These are phyloP conservation scores for Hemisphaericaspora nanyangensis DNA, from an alignment of 805 yeast species.

Conservation along the genomic window DNA sequence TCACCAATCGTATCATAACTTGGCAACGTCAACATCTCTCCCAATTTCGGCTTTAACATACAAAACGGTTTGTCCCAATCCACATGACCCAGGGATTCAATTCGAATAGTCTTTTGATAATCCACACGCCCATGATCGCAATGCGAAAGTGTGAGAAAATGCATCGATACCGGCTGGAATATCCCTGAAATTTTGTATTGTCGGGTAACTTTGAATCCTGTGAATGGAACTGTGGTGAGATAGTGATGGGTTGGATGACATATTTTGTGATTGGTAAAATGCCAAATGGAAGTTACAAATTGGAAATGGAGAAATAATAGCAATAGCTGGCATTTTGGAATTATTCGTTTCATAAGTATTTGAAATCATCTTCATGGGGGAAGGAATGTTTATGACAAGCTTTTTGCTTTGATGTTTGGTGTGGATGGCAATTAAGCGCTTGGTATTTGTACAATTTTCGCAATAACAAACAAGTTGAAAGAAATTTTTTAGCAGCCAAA, in stretches of 20 bases:
- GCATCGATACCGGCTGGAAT: constrained; percentile 31
- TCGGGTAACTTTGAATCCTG: constrained; percentile 55
- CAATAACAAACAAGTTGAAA: background rate
- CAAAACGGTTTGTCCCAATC: constrained; percentile 51
- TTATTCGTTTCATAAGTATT: too few species aligned
- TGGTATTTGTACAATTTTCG: too few species aligned
- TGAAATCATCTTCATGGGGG: too few species aligned
- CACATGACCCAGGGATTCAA: constrained; percentile 32
- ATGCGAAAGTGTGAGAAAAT: constrained; percentile 44
- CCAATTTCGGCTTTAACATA: constrained; percentile 29
- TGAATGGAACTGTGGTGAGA: constrained; percentile 30
- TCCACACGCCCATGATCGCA: constrained; percentile 50
- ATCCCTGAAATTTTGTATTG: constrained; percentile 40
- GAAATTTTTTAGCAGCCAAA: background rate
- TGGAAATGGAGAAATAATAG: background rate
- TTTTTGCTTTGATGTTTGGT: too few species aligned
- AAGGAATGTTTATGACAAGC: too few species aligned
- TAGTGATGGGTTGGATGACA: constrained; percentile 31
- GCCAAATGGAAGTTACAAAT: constrained; percentile 12
- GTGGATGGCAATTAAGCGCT: too few species aligned
- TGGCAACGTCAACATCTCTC: constrained; percentile 9
- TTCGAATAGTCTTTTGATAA: constrained; percentile 35
- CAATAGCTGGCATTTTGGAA: background rate
- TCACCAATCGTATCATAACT: constrained; percentile 11
- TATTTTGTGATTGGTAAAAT: constrained; percentile 21